Evolutionary conservation across 208 protist genomes (phyloP).

Genomic region (Trypanosomatidae sp.): DNA sequence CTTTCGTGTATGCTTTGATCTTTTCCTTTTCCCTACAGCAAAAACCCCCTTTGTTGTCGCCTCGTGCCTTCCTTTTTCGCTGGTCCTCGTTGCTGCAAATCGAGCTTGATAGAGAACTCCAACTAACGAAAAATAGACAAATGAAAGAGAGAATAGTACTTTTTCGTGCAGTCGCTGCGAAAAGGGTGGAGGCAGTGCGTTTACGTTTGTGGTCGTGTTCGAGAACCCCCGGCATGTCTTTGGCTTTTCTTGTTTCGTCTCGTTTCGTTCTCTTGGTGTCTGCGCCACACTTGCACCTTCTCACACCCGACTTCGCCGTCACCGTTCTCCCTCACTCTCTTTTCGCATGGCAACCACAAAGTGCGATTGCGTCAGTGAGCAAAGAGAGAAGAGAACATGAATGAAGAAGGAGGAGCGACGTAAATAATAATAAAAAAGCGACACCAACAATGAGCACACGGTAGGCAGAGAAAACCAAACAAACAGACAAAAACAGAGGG

Average conservation of each 20-base stretch:
- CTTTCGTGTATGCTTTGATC: not conserved
- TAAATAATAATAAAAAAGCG: not conserved
- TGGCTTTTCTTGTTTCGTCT: not conserved
- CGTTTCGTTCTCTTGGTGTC: not conserved
- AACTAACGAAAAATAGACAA: conserved; percentile 8
- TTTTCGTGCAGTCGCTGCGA: not conserved
- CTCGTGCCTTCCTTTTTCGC: not conserved
- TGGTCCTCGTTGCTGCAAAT: not conserved
- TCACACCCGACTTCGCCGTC: not conserved
- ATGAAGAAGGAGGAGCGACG: not conserved
- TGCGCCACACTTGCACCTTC: not conserved
- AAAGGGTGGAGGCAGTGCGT: not conserved
- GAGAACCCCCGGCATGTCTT: not conserved
- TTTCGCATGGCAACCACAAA: not conserved
- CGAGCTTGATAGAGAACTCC: not conserved
- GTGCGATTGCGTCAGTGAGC: not conserved
- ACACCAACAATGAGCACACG: not conserved
- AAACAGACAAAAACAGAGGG: not conserved
- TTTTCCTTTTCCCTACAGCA: conserved; percentile 16
- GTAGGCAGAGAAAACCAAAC: not conserved
- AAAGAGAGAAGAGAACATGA: not conserved
- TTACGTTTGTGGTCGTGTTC: not conserved
- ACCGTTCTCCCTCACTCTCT: not conserved
- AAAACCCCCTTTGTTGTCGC: not conserved
- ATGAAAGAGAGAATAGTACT: conserved; percentile 1